These are phyloP conservation scores for Vickermania spadyakhi DNA, from an alignment of 208 protist species.

Conservation along the genomic window DNA sequence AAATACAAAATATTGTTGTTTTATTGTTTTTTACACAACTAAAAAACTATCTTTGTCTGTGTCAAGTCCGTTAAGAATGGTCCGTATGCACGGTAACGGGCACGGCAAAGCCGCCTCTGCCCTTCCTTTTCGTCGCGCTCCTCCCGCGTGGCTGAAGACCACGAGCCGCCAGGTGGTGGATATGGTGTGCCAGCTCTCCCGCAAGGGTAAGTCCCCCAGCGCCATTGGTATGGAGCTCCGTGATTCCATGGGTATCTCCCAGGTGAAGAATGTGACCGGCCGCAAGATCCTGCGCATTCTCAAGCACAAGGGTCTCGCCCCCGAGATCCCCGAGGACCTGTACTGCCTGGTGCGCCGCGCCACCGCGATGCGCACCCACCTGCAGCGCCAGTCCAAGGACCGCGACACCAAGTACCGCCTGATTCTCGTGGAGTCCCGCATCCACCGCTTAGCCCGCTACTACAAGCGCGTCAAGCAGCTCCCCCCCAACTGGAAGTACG, in stretches of 20 bases:
- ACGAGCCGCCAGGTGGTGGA: slow-evolving; percentile 5
- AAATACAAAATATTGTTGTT: too few relatives aligned
- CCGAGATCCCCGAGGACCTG: slow-evolving; percentile 99
- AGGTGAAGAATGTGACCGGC: slow-evolving; percentile 98
- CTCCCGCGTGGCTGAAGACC: slow-evolving; percentile 5
- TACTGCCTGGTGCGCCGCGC: slow-evolving; percentile 99
- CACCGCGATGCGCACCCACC: slow-evolving; percentile 99
- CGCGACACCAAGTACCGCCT: slow-evolving; percentile 99
- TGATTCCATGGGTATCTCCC: slow-evolving; percentile 99
- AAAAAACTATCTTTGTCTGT: too few relatives aligned
- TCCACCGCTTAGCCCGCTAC: slow-evolving; percentile 99
- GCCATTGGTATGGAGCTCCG: slow-evolving; percentile 99
- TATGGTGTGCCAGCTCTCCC: slow-evolving; percentile 89
- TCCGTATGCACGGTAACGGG: slow-evolving; percentile 5
- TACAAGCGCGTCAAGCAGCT: slow-evolving; percentile 96
- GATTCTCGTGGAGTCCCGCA: slow-evolving; percentile 99
- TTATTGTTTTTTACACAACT: too few relatives aligned
- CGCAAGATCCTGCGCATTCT: slow-evolving; percentile 99
- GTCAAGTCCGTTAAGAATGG: slow-evolving; percentile 3
- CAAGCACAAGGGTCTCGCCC: slow-evolving; percentile 98
- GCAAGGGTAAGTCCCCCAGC: slow-evolving; percentile 99
- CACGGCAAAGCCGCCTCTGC: slow-evolving; percentile 2
- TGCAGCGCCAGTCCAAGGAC: slow-evolving; percentile 97
- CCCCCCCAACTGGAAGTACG: slow-evolving; percentile 82
- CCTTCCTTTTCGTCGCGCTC: slow-evolving; percentile 31